Percentiles rank a stretch among this genome's conserved stretches.
Evolutionary conservation across 2,329 filamentous ascomycete genomes (phyloP).

Genomic region (Fusarium sp.): DNA sequence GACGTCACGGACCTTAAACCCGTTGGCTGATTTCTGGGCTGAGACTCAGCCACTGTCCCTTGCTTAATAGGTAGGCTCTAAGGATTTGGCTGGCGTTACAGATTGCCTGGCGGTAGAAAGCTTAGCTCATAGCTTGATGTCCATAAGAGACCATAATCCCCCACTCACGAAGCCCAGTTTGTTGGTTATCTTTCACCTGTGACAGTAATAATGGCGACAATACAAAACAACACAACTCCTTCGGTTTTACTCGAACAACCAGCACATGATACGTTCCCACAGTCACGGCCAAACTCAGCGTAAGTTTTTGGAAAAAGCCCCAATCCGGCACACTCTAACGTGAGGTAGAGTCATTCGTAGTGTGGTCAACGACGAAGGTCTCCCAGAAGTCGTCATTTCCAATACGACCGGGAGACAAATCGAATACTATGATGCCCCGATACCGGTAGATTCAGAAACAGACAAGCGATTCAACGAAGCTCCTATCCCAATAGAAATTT

Average conservation of each 20-base stretch:
- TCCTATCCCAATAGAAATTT: constrained; percentile 12
- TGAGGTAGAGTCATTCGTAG: constrained; percentile 15
- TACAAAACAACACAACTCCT: constrained; percentile 1
- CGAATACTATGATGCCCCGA: constrained; percentile 30
- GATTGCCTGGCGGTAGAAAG: neutral
- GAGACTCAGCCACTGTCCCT: constrained; percentile 16
- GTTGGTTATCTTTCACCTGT: neutral
- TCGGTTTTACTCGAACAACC: neutral
- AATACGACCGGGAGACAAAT: neutral
- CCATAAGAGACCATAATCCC: constrained; percentile 14
- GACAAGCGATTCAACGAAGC: constrained; percentile 17
- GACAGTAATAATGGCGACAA: constrained; percentile 2
- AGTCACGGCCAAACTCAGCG: constrained; percentile 5
- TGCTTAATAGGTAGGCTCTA: neutral
- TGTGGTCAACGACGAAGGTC: constrained; percentile 31
- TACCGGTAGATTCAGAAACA: constrained; percentile 35
- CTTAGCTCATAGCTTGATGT: neutral
- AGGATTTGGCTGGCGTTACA: neutral
- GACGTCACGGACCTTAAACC: constrained; percentile 3
- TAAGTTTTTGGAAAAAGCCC: neutral
- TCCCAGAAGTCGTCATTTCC: constrained; percentile 36
- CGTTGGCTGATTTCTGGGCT: constrained; percentile 17
- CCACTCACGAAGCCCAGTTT: neutral
- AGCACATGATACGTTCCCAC: neutral
- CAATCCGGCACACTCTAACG: neutral